Base-by-base conservation (phyloP, 176 grass and related monocot species). In the Oryza officinalis region DNA sequence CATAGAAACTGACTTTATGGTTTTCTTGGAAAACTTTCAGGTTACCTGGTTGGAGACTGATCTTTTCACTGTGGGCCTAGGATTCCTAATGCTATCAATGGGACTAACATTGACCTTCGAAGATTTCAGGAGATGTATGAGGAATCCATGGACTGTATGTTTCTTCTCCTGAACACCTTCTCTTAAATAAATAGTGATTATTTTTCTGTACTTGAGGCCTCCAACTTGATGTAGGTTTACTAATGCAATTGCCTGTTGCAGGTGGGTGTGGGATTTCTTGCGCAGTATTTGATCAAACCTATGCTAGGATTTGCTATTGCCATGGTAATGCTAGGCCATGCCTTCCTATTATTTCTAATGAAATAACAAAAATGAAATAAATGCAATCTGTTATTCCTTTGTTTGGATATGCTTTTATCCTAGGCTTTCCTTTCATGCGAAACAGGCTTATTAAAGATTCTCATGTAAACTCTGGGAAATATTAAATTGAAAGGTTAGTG, bases 41-140 rank as follows among this genome's bases (percentile, higher is more conserved):
- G 96, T 99, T 81, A 99, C 96, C 64, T 99, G 96, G 93, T 81
- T 99, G 85, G 93, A 96, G 71, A 99, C 96, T 1, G 93, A 99
- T 81, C 93, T 99, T 80, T 99, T 99, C 81, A 99, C 93, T 37
- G 17, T 94, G 2, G 91, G 91, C 28, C 88, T 99, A 77, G 93
- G 96, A 75, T 99, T 99, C 25, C 89, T 99, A 54, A 99, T 96
- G 96, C 86, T 96, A 26, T 99, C 96, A 4, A 96, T 99, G 96
- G 96, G 96, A 75, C 77, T 99, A 50, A 99, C 96, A 46, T 86
- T 99, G 71, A 94, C 91, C 74, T 96, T 99, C 40, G 93, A 99
- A 40, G 96, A 99, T 94, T 99, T 99, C 86, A 96, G 71, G 80
- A 95, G 87, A 94, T 99, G 93, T 63, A 50, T 99, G 93, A 91